Evolutionary conservation across 2,329 filamentous ascomycete species (phyloP).

Genomic region (Fulvia fulva): DNA sequence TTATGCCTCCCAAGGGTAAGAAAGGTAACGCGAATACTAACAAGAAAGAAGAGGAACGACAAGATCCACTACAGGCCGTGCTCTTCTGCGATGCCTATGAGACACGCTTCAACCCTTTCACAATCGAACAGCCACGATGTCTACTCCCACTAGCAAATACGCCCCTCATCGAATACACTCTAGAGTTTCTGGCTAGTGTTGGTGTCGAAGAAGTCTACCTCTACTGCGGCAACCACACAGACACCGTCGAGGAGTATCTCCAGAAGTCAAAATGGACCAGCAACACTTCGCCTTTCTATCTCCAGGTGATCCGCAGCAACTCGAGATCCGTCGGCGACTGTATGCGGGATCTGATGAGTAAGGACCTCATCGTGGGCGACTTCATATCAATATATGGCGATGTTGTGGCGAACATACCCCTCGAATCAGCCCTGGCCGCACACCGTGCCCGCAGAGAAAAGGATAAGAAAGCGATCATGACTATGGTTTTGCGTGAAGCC

Average conservation of each 20-base stretch:
- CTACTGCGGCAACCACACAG: constrained; percentile 83
- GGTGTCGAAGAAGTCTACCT: constrained; percentile 92
- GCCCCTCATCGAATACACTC: constrained; percentile 93
- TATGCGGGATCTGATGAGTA: constrained; percentile 85
- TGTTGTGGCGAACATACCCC: constrained; percentile 79
- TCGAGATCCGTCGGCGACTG: constrained; percentile 88
- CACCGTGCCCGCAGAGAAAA: constrained; percentile 76
- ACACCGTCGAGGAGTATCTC: constrained; percentile 84
- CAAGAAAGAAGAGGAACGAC: constrained; percentile 53
- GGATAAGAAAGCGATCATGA: constrained; percentile 97
- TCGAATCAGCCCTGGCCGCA: constrained; percentile 72
- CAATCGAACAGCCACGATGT: constrained; percentile 85
- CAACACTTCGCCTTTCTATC: constrained; percentile 72
- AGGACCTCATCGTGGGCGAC: constrained; percentile 79
- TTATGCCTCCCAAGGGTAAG: constrained; percentile 48
- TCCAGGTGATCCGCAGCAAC: constrained; percentile 83
- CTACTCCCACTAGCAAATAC: constrained; percentile 89
- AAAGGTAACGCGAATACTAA: constrained; percentile 35
- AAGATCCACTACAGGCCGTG: constrained; percentile 61
- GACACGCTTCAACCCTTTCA: constrained; percentile 84
- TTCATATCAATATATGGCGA: constrained; percentile 93
- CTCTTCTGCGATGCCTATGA: constrained; percentile 93
- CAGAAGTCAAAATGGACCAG: constrained; percentile 70
- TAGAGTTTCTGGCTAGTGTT: constrained; percentile 92
- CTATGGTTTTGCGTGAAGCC: constrained; percentile 79